Percentiles rank a stretch among this genome's conserved stretches.
These are phyloP conservation scores for Trichothecium roseum DNA, from an alignment of 2,329 filamentous ascomycete genomes.

Conservation along the genomic window DNA sequence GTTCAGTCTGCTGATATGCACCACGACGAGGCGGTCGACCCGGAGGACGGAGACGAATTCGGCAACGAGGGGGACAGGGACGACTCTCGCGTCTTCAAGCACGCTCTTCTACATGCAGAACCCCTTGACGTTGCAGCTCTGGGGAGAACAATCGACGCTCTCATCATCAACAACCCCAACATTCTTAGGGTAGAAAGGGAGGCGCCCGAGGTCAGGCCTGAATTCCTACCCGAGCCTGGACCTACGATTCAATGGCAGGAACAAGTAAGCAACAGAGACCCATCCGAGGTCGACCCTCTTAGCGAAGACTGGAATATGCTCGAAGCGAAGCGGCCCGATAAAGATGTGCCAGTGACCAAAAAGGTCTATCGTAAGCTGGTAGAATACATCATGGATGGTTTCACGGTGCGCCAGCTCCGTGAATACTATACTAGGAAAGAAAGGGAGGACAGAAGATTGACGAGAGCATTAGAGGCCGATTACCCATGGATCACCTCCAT, in stretches of 20 bases:
- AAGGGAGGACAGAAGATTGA: too few species aligned
- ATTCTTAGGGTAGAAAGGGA: conserved; percentile 10
- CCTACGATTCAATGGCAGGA: conserved; percentile 18
- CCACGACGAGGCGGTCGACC: too few species aligned
- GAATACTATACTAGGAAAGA: conserved; percentile 24
- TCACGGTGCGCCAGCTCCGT: conserved; percentile 33
- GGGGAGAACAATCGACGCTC: conserved; percentile 28
- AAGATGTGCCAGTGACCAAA: conserved; percentile 23
- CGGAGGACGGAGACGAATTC: too few species aligned
- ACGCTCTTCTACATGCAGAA: conserved; percentile 17
- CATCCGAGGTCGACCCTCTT: background rate
- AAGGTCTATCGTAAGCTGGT: conserved; percentile 31
- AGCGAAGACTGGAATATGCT: conserved; percentile 34
- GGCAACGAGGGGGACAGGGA: background rate
- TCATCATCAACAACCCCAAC: conserved; percentile 34
- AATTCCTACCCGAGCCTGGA: conserved; percentile 1
- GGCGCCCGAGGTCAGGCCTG: conserved; percentile 9
- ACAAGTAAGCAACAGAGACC: conserved; percentile 11
- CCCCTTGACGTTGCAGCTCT: conserved; percentile 21
- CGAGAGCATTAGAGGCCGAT: too few species aligned
- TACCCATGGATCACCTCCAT: conserved; percentile 1
- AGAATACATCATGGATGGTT: conserved; percentile 28
- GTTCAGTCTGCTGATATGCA: too few species aligned
- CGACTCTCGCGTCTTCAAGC: conserved; percentile 8
- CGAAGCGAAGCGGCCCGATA: conserved; percentile 33